These are phyloP conservation scores for Pulveroboletus ravenelii DNA, from an alignment of 768 basidiomycete genomes.

Conservation along the genomic window DNA sequence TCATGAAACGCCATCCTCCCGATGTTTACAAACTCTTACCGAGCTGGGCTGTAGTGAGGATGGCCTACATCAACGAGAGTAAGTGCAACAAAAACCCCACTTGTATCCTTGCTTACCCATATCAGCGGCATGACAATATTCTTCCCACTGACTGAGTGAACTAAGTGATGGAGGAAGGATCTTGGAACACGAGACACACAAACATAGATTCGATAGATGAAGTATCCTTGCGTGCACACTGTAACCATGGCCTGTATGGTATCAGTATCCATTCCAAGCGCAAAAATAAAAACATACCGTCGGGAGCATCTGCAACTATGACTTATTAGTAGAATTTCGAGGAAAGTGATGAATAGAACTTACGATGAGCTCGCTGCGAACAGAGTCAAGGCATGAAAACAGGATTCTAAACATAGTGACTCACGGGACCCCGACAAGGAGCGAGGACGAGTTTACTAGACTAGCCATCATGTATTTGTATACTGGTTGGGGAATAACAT, in stretches of 20 bases:
- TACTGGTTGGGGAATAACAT: background rate
- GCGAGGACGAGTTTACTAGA: background rate
- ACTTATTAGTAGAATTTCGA: background rate
- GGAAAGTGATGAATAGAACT: background rate
- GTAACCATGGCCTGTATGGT: conserved; percentile 3
- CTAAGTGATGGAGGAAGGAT: background rate
- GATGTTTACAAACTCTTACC: conserved; percentile 1
- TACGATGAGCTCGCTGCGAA: conserved; percentile 2
- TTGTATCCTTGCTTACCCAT: conserved; percentile 4
- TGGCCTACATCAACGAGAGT: background rate
- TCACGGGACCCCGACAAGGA: background rate
- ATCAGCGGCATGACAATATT: conserved; percentile 3
- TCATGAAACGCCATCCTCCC: too few species aligned
- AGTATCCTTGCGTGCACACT: conserved; percentile 5
- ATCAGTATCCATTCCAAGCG: background rate
- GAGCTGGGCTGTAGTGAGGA: background rate
- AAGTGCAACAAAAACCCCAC: too few species aligned
- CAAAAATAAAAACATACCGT: background rate
- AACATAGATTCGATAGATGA: conserved; percentile 15
- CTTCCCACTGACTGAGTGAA: conserved; percentile 3
- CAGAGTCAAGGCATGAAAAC: background rate
- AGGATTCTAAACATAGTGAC: background rate
- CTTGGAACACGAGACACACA: too few species aligned
- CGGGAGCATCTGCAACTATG: background rate
- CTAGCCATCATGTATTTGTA: conserved; percentile 6